Evolutionary conservation across 768 basidiomycete species (phyloP), one percentile per base, ranked within the genome.

Genomic region (Tylopilus rubrobrunneus): DNA sequence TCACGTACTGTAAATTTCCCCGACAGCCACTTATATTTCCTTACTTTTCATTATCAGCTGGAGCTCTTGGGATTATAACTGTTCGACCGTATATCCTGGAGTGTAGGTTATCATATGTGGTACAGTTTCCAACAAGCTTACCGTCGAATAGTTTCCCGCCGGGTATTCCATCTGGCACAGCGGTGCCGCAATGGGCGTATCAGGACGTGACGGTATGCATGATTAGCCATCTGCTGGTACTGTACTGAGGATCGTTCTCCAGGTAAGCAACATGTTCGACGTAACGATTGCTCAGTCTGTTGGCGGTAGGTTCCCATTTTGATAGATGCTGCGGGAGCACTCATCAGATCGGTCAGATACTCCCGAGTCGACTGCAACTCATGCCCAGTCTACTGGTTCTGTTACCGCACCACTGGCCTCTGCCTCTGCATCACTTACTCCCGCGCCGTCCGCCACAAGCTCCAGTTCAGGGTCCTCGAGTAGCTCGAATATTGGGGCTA

Each of bases 151-250:
- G 80, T 15, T 84, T 71, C 56, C 78, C 80, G 0, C 46, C 23
- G n/a, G 58, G 66, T n/a, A 67, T 85, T 43, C 84, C 84, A 2
- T 52, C 58, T 0, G 76, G 75, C 8, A 72, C 78, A 2, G 68
- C 72, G 8, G 74, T 86, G 21, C 84, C 83, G 7, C 75, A 75
- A 11, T 86, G 85, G 85, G 84, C 84, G 11, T 86, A 78, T 56
- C 67, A 79, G 28, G 76, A 81, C 52, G 78, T 84, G 19, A 64
- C 72, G 62, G 76, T 77, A 60, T 46, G 77, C 34, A n/a, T 41
- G 64, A 56, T 33, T 28, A 0, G 4, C 9, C 15, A 15, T 55
- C 10, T 23, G 21, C 17, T n/a, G 15, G 42, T 23, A 51, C 31
- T 56, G 5, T 57, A 4, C 46, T 65, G 42, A 57, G 17, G 19